These are phyloP conservation scores for Geotrichum phurueaensis DNA, from an alignment of 1,139 yeast species.

Conservation along the genomic window DNA sequence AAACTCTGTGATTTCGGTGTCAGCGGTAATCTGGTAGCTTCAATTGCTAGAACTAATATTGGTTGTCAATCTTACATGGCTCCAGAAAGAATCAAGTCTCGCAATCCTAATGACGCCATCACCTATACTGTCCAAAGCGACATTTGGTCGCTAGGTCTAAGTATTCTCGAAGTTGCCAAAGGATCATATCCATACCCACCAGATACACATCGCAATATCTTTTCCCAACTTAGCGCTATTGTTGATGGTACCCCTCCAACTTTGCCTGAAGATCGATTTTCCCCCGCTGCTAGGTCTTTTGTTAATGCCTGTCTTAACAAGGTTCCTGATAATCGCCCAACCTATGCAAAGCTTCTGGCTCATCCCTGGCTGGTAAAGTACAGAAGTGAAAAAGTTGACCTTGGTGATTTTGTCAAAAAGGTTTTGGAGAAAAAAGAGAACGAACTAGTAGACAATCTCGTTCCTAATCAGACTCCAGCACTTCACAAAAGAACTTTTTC, in stretches of 20 bases:
- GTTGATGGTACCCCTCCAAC: constrained; percentile 94
- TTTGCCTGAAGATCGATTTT: constrained; percentile 52
- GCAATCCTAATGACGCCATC: constrained; percentile 53
- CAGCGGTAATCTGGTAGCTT: constrained; percentile 89
- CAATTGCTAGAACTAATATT: constrained; percentile 90
- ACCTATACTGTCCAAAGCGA: constrained; percentile 93
- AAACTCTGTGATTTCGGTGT: constrained; percentile 97
- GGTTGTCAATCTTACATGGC: constrained; percentile 99
- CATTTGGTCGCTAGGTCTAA: constrained; percentile 90
- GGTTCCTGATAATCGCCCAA: constrained; percentile 77
- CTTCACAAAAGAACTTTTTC: constrained; percentile 4
- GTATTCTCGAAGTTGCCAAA: constrained; percentile 80
- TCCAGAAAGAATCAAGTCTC: constrained; percentile 83
- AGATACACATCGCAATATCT: constrained; percentile 82
- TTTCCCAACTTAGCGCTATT: constrained; percentile 89
- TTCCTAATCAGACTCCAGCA: constrained; percentile 2
- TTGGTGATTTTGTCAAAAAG: constrained; percentile 40
- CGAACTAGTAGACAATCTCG: neutral
- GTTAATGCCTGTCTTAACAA: constrained; percentile 76
- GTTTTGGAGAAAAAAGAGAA: constrained; percentile 19
- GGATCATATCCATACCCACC: constrained; percentile 96
- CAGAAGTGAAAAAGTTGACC: constrained; percentile 40
- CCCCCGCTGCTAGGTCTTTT: constrained; percentile 74
- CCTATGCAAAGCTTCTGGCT: constrained; percentile 61
- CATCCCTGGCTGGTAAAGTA: constrained; percentile 76